Conservation (phyloP, 441 rosid genomes). For the Bocquillonia castaneifolia region DNA sequence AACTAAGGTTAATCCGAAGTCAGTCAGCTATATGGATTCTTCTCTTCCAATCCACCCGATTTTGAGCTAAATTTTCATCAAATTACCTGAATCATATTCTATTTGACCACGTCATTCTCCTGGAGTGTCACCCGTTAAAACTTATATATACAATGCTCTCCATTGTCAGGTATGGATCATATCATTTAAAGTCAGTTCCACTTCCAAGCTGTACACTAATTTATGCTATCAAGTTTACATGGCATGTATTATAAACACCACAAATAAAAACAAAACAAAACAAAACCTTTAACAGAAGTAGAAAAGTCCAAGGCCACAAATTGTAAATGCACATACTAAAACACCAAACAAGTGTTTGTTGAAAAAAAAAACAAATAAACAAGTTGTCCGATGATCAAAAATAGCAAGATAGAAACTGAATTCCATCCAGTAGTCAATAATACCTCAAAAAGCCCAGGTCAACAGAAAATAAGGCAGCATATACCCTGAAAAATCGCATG, state of each 20-base stretch:
- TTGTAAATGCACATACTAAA: neutral
- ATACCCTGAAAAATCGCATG: neutral
- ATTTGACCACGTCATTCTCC: neutral
- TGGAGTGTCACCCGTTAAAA: neutral
- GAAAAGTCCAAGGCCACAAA: neutral
- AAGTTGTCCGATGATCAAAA: neutral
- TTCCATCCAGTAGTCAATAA: neutral
- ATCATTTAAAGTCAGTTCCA: neutral
- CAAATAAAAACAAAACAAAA: too few species aligned
- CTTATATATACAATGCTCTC: neutral
- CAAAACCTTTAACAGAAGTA: neutral
- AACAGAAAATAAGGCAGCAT: slow-evolving; percentile 8
- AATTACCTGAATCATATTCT: neutral
- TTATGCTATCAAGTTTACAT: neutral
- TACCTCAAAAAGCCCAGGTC: neutral
- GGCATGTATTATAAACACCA: neutral
- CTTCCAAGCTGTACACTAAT: neutral
- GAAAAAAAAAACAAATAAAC: too few species aligned
- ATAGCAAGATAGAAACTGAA: neutral
- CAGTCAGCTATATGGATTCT: too few species aligned
- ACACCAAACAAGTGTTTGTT: neutral
- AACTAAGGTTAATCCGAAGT: too few species aligned
- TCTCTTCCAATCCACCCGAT: too few species aligned
- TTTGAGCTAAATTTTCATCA: too few species aligned
- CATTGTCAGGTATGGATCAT: neutral